Percentiles rank a stretch among this genome's conserved stretches.
These are phyloP conservation scores for Russula sp. DNA, from an alignment of 768 basidiomycete species.

Conservation along the genomic window DNA sequence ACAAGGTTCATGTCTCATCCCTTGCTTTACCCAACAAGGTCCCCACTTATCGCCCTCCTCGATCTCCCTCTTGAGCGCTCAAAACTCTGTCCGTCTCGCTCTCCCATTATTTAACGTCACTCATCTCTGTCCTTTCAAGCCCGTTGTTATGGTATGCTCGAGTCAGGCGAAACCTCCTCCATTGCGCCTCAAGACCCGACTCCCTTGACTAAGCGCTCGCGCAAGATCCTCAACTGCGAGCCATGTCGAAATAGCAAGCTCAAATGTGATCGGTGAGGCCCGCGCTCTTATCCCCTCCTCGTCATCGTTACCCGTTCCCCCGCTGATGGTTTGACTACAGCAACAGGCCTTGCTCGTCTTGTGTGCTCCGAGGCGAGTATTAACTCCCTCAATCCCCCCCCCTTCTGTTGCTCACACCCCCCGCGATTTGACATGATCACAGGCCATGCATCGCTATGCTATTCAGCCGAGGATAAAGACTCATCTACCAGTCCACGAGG, in stretches of 20 bases:
- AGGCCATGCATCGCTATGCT: slow-evolving; percentile 21
- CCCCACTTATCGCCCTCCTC: slow-evolving; percentile 20
- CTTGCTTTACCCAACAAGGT: slow-evolving; percentile 17
- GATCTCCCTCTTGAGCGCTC: slow-evolving; percentile 19
- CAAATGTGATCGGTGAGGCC: slow-evolving; percentile 21
- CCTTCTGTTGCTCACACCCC: not conserved
- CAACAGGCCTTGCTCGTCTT: slow-evolving; percentile 21
- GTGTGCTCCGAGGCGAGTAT: slow-evolving; percentile 18
- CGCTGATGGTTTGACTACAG: not conserved
- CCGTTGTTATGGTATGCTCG: slow-evolving; percentile 20
- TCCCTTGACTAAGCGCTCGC: slow-evolving; percentile 19
- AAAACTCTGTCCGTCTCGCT: slow-evolving; percentile 12
- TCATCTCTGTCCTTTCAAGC: slow-evolving; percentile 12
- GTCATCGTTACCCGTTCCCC: not conserved
- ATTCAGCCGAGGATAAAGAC: slow-evolving; percentile 20
- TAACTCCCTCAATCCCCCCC: not conserved
- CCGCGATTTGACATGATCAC: not conserved
- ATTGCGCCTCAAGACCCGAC: slow-evolving; percentile 17
- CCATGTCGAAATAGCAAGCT: slow-evolving; percentile 23
- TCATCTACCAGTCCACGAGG: slow-evolving; percentile 15
- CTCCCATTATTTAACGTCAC: slow-evolving; percentile 16
- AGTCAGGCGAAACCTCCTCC: slow-evolving; percentile 21
- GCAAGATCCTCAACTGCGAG: slow-evolving; percentile 21
- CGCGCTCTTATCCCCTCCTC: not conserved
- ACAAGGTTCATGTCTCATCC: slow-evolving; percentile 20